phyloP scores from a whole-genome alignment of 2,329 filamentous ascomycete genomes.

The Cladosporium colombiae region DNA sequence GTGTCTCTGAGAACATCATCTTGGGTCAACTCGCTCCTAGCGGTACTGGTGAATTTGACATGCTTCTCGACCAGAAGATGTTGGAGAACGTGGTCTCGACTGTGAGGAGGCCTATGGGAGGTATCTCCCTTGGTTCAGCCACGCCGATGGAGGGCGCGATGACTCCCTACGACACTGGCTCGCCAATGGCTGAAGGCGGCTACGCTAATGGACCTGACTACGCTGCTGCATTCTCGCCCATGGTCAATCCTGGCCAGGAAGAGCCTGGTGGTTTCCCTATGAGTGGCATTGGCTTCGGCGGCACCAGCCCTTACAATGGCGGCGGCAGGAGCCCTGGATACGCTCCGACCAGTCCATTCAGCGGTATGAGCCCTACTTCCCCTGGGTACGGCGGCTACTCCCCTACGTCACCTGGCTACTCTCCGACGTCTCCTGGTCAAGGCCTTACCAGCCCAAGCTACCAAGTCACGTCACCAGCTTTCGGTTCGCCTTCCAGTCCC shows the following conservation, averaged over 20 bases:
- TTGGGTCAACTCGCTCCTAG: conserved; percentile 95
- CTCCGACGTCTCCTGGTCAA: conserved; percentile 50
- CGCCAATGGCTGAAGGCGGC: conserved; percentile 62
- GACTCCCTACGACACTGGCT: conserved; percentile 83
- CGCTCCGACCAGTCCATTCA: conserved; percentile 44
- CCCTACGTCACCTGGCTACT: conserved; percentile 35
- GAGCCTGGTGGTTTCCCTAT: conserved; percentile 59
- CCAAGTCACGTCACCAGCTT: conserved; percentile 52
- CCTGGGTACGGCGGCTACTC: conserved; percentile 49
- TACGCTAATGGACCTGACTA: conserved; percentile 65
- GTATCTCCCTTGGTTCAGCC: conserved; percentile 76
- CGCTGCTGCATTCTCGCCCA: conserved; percentile 70
- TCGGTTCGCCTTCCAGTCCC: conserved; percentile 55
- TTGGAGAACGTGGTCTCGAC: conserved; percentile 90
- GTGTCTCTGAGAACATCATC: conserved; percentile 99
- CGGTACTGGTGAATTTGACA: conserved; percentile 94
- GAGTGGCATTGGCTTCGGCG: conserved; percentile 62
- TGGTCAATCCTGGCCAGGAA: conserved; percentile 62
- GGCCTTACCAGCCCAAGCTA: conserved; percentile 58
- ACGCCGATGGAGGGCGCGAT: conserved; percentile 72
- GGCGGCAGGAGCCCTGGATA: conserved; percentile 52
- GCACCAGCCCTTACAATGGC: conserved; percentile 69
- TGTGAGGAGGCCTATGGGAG: conserved; percentile 52
- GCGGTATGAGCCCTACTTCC: conserved; percentile 71
- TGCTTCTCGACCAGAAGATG: conserved; percentile 92